Evolutionary conservation across 106 monocot genomes (phyloP), one percentile per base, ranked within the genome.

Genomic region (Platanthera guangdongensis): DNA sequence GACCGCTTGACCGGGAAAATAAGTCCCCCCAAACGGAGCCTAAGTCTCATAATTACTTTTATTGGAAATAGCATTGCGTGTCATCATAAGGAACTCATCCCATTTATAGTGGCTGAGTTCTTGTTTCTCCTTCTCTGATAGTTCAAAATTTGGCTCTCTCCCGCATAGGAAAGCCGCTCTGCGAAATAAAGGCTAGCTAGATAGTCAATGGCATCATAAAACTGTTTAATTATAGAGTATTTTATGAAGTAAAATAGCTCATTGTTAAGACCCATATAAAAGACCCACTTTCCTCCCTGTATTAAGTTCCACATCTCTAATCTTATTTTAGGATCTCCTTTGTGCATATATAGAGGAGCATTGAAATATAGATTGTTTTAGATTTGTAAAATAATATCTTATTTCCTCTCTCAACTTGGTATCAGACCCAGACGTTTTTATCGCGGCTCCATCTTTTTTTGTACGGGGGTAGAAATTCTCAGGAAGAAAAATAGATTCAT

Each of bases 121-220:
- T 68, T 78, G 76, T 75, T 95, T 90, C 77, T 92, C 95, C 48
- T 92, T 86, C 78, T 92, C 88, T 1, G 82, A 77, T 4, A 95
- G 86, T 55, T 88, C 90, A 79, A 88, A 92, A 80, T 95, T 95
- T 21, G 95, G 92, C 51, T 95, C 95, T 75, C 95, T 86, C 8
- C 95, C 95, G 50, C 95, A 92, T 88, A 95, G 90, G 82, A 90
- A 95, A 74, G 95, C 95, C 6, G 95, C 95, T 78, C 95, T 95
- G 83, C 21, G 12, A 48, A 47, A 16, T 47, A 70, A 9, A 70
- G n/a, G 47, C 3, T 47, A 30, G 45, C 46, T 70, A 70, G n/a
- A 9, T 47, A 47, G 70, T 70, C 47, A 70, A n/a, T 13, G 52
- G 52, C 51, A n/a, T 22, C 11, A 51, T 13, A 47, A 51, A 51